Conservation (phyloP, 805 yeast genomes). For the Candida ficus region DNA sequence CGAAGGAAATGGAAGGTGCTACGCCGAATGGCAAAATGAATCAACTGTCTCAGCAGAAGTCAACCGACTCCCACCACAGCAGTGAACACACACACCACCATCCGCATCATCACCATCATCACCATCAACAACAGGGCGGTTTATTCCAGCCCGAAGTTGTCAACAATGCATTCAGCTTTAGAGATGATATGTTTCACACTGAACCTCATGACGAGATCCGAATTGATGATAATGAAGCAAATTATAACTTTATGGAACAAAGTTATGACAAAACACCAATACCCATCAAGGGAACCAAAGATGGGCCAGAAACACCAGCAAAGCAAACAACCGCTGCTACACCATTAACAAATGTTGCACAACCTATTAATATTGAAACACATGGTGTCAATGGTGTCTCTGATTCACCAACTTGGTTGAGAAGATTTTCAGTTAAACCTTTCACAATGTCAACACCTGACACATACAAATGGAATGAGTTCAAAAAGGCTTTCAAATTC, state of each 20-base stretch:
- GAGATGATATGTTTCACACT: conserved; percentile 5
- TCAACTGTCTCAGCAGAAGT: too few relatives aligned
- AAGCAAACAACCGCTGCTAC: neutral
- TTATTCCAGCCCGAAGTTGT: conserved; percentile 7
- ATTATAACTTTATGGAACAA: neutral
- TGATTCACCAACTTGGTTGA: conserved; percentile 24
- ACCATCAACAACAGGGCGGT: conserved; percentile 11
- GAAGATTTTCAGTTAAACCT: conserved; percentile 17
- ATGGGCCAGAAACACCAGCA: neutral
- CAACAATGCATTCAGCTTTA: conserved; percentile 12
- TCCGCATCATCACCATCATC: neutral
- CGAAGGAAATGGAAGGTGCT: too few relatives aligned
- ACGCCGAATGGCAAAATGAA: too few relatives aligned
- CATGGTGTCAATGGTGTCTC: neutral
- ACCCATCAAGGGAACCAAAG: neutral
- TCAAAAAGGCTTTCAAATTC: conserved; percentile 24
- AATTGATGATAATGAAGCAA: conserved; percentile 21
- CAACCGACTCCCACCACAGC: neutral
- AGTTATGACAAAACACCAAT: conserved; percentile 8
- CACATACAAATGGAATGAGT: conserved; percentile 22
- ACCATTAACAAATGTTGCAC: too few relatives aligned
- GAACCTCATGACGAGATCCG: conserved; percentile 20
- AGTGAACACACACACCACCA: neutral
- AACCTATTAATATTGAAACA: too few relatives aligned
- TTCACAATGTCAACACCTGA: conserved; percentile 3